phyloP scores from a whole-genome alignment of 257 asterid genomes.

The Knoxia roxburghii region DNA sequence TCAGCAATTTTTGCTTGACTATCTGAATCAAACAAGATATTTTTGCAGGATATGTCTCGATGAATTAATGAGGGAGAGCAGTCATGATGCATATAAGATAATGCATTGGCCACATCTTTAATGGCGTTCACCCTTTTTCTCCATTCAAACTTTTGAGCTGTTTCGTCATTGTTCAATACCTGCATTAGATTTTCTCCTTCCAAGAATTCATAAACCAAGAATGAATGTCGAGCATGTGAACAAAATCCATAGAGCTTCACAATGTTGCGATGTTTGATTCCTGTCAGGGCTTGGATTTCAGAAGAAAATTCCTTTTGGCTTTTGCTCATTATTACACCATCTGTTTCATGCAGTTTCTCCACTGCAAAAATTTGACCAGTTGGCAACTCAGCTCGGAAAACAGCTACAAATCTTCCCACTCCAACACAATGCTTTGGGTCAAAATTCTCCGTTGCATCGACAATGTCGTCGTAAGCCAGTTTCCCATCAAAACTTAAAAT shows the following conservation, averaged over 20 bases:
- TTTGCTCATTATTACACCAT: not conserved
- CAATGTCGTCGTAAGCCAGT: constrained; percentile 19
- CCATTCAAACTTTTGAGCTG: constrained; percentile 23
- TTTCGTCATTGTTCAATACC: constrained; percentile 11
- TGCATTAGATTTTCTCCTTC: constrained; percentile 26
- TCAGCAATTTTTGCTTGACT: constrained; percentile 23
- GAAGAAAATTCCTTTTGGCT: constrained; percentile 12
- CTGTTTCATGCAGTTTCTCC: constrained; percentile 22
- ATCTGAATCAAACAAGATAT: constrained; percentile 25
- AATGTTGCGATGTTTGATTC: constrained; percentile 25
- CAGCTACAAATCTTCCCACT: constrained; percentile 27
- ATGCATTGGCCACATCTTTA: constrained; percentile 26
- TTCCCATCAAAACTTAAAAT: constrained; percentile 28
- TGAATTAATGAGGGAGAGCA: constrained; percentile 34
- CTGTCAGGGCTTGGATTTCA: constrained; percentile 23
- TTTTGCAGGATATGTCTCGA: constrained; percentile 32
- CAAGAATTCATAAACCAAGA: constrained; percentile 31
- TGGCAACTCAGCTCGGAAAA: constrained; percentile 20
- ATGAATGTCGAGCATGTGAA: constrained; percentile 18
- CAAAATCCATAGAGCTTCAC: constrained; percentile 32
- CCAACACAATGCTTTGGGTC: constrained; percentile 18
- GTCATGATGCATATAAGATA: constrained; percentile 31
- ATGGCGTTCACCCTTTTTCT: constrained; percentile 22
- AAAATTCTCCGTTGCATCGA: constrained; percentile 30
- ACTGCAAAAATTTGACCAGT: constrained; percentile 27